Base-by-base conservation (phyloP, 768 basidiomycete species). In the Phanerochaete sordida region DNA sequence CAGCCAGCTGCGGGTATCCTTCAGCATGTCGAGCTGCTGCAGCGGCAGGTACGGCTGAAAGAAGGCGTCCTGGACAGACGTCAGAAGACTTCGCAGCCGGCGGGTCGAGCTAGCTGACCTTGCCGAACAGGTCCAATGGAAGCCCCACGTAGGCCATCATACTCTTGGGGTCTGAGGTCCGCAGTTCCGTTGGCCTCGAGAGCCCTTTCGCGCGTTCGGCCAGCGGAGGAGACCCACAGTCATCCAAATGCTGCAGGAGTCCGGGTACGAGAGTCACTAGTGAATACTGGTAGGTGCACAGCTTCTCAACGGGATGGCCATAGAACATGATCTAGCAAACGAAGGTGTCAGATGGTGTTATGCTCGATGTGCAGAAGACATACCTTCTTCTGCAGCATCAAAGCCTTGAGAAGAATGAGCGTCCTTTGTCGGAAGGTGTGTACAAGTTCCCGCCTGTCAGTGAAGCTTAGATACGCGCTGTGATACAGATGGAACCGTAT, bases 281-380 rank as follows among this genome's bases (percentile, higher is more conserved):
- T 0, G 95, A 96, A 72, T 99, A 99, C 72, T 99, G 97, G 69
- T 93, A 98, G 26, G 95, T 98, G 76, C 96, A 98, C 21, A 99
- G 76, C 48, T 87, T 86, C 73, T 99, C 97, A 1, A 98, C 96
- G 0, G 96, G 96, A 69, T 96, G 93, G 6, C 95, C 95, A 68
- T 84, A 97, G 73, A 99, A 95, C 87, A 98, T 90, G 60, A 98
- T 90, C 94, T 96, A 52, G 5, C 27, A 35, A 26, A 19, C 39
- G 15, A 19, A 39, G 68, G 46, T 66, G 53, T 39, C 59, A 12
- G 26, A 19, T 49, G 33, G 21, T 51, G 31, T 28, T 8, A 12
- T n/a, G 6, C 33, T 58, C 37, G 19, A 57, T 21, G 47, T n/a
- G 43, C 39, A 45, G 21, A 1, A 19, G 27, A 65, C 79, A 58